Evolutionary conservation across 1,284 basidiomycete genomes (phyloP).

Genomic region (Stygiomarasmius scandens): DNA sequence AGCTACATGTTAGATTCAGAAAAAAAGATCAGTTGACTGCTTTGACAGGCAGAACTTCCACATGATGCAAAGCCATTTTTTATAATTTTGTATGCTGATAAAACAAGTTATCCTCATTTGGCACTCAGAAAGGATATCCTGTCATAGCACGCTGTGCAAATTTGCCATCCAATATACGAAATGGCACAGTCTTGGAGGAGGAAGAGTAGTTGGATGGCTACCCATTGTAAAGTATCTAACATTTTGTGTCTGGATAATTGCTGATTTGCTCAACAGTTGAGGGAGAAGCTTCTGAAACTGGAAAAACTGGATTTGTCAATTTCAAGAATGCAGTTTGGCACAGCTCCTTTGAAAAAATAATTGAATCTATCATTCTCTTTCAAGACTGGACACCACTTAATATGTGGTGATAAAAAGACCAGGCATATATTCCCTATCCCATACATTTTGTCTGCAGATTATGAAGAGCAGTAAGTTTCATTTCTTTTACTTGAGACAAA

Average conservation of each 20-base stretch:
- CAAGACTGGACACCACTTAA: slow-evolving; percentile 16
- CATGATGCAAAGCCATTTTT: neutral
- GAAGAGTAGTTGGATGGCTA: slow-evolving; percentile 43
- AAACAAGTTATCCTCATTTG: slow-evolving; percentile 47
- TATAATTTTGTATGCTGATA: slow-evolving; percentile 45
- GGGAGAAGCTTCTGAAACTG: slow-evolving; percentile 26
- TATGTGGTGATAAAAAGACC: slow-evolving; percentile 3
- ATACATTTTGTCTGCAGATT: slow-evolving; percentile 13
- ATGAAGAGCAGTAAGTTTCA: slow-evolving; percentile 34
- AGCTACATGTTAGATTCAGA: neutral
- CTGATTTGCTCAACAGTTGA: slow-evolving; percentile 19
- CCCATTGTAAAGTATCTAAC: slow-evolving; percentile 37
- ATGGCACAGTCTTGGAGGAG: slow-evolving; percentile 39
- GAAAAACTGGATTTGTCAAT: slow-evolving; percentile 30
- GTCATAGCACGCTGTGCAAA: slow-evolving; percentile 41
- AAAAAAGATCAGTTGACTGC: neutral
- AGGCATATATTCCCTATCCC: slow-evolving; percentile 4
- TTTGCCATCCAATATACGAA: slow-evolving; percentile 38
- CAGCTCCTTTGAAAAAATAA: slow-evolving; percentile 18
- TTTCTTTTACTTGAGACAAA: neutral
- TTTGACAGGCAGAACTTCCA: neutral
- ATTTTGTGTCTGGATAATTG: neutral
- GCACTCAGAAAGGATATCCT: slow-evolving; percentile 44
- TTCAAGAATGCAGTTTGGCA: slow-evolving; percentile 38
- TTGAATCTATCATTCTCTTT: slow-evolving; percentile 15